Percentiles rank a stretch among this genome's conserved stretches.
Conservation (phyloP, 768 basidiomycete species). For the Mrakia frigida region DNA sequence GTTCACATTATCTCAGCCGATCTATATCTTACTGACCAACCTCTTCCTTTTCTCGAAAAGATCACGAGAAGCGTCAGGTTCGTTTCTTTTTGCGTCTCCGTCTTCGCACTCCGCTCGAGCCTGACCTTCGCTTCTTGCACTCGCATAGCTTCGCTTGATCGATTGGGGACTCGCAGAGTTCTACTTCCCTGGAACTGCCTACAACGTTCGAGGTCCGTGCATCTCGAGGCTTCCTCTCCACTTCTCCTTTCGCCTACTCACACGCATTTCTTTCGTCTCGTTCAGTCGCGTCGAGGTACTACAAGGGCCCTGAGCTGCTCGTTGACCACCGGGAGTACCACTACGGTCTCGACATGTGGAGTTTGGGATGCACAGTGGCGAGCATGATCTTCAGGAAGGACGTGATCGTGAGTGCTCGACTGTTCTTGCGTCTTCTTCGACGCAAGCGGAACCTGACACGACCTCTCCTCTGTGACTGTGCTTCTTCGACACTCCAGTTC, state of each 20-base stretch:
- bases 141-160: conserved; percentile 74
- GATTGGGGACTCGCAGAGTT: conserved; percentile 99
- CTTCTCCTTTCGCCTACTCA: no score
- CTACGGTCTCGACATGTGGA: conserved; percentile 98
- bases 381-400: conserved; percentile 99
- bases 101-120: not conserved
- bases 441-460: not conserved
- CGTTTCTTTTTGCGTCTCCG: conserved; percentile 30
- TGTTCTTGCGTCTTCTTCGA: not conserved
- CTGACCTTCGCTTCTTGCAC: not conserved
- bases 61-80: conserved; percentile 92
- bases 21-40: no score
- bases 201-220: conserved; percentile 67
- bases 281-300: conserved; percentile 84
- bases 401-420: conserved; percentile 48
- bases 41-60: conserved; percentile 39
- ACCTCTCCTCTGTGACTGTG: not conserved
- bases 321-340: conserved; percentile 99
- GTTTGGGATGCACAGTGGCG: conserved; percentile 97
- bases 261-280: no score
- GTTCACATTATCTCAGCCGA: no score
- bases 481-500: conserved; percentile 58
- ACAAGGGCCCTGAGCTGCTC: conserved; percentile 93
- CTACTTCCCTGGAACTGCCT: conserved; percentile 90
- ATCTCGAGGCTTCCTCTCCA: no score